A percentile compares a stretch with the other conserved stretches of the same genome.
These are phyloP conservation scores for Clonostachys rhizophaga DNA, from an alignment of 2,329 filamentous ascomycete species.

Conservation along the genomic window DNA sequence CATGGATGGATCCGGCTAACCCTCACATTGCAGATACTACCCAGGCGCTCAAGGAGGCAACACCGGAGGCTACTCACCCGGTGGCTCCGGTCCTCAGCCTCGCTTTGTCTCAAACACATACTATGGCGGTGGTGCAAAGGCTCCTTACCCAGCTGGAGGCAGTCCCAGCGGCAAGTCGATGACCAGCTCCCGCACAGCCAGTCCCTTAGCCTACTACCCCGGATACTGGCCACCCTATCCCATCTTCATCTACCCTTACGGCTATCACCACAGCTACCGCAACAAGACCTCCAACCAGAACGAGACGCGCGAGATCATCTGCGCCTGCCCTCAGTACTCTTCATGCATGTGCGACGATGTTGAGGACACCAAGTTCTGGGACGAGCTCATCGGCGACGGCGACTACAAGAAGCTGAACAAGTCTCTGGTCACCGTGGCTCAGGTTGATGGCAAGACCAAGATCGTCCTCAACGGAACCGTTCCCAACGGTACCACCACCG, in stretches of 20 bases:
- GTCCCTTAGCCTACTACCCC: conserved; percentile 36
- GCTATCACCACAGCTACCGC: conserved; percentile 35
- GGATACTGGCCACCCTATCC: conserved; percentile 48
- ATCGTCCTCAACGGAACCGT: conserved; percentile 75
- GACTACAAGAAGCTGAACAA: conserved; percentile 56
- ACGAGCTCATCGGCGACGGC: conserved; percentile 61
- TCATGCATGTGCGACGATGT: conserved; percentile 68
- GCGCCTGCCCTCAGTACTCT: conserved; percentile 44
- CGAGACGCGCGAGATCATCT: conserved; percentile 27
- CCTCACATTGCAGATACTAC: neutral
- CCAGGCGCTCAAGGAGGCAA: conserved; percentile 8
- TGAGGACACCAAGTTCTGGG: conserved; percentile 51
- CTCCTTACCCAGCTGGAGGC: conserved; percentile 56
- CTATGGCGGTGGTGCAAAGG: conserved; percentile 61
- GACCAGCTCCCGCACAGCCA: conserved; percentile 34
- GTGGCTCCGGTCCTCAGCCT: conserved; percentile 53
- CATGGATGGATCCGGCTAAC: conserved; percentile 1
- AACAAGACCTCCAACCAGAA: conserved; percentile 39
- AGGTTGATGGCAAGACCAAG: conserved; percentile 55
- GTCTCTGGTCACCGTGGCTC: conserved; percentile 54
- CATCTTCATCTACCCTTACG: conserved; percentile 53
- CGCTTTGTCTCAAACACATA: conserved; percentile 57
- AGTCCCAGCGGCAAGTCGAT: neutral
- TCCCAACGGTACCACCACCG: conserved; percentile 58
- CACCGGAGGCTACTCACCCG: conserved; percentile 45